A percentile compares a stretch with the other conserved stretches of the same genome.
Evolutionary conservation across 108 stramenopile genomes (phyloP).

Genomic region (Pseudonitzschia multistriata): DNA sequence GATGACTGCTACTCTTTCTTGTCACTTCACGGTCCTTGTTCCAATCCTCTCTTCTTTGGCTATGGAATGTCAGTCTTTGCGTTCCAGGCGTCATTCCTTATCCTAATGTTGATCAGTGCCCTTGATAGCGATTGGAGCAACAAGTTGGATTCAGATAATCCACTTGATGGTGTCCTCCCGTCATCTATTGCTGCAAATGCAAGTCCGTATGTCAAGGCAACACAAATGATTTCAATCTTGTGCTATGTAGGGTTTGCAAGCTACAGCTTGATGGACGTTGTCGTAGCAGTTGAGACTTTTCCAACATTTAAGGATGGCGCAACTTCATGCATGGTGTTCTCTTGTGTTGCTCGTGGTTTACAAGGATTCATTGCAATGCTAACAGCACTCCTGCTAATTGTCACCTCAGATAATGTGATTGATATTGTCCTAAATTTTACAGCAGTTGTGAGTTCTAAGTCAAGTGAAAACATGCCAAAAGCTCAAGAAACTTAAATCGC

Average conservation of each 20-base stretch:
- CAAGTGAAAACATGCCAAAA: too few species aligned
- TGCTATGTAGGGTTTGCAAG: background rate
- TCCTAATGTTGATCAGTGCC: background rate
- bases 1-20: background rate
- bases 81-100: background rate
- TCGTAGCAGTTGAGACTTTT: background rate
- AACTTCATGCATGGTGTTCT: background rate
- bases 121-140: background rate
- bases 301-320: background rate
- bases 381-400: background rate
- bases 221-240: background rate
- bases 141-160: background rate
- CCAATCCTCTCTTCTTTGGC: background rate
- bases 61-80: background rate
- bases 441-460: background rate
- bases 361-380: background rate
- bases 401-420: background rate
- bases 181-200: background rate
- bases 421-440: constrained; percentile 14
- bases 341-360: background rate
- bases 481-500: too few species aligned
- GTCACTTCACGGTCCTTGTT: background rate
- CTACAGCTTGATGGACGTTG: background rate
- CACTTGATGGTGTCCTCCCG: background rate
- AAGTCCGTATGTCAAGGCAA: background rate